Evolutionary conservation across 768 basidiomycete species (phyloP), one percentile per base, ranked within the genome.

Genomic region (Kwoniella sp.): DNA sequence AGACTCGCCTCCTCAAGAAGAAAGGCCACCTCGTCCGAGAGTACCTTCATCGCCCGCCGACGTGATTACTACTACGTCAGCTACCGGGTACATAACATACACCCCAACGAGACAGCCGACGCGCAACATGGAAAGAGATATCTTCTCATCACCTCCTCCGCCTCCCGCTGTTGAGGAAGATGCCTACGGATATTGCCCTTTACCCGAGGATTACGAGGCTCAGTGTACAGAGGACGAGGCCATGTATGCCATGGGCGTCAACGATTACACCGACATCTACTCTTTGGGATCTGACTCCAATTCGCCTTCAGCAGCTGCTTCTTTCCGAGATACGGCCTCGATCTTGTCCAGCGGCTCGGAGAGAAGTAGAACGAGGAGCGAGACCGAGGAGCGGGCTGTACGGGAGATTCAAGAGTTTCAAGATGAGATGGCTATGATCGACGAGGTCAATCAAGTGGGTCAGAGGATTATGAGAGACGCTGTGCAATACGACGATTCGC

Each of bases 151-250:
- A 3, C 62, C 58, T 12, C 61, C 58, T 8, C 64, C 66, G 12
- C 66, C 72, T 20, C 34, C 25, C 9, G 37, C 48, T 2, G 17
- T 72, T 8, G 69, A 72, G 2, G 73, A 76, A 58, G 69, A 74
- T 25, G 73, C 63, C 29, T 76, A 65, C 48, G 75, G 73, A 8
- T 76, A 74, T 54, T 68, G 62, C 25, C 73, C 73, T 23, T 57
- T 77, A 22, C 76, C 76, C 5, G 68, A 67, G 4, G 73, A 77
- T 53, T 77, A 77, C 61, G 75, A 77, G 48, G 71, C 48, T 26
- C 67, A 72, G 57, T 67, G 65, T 48, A 71, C 72, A 5, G 75
- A 76, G 22, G 75, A 76, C 56, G 69, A 69, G 53, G 59, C 31
- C 26, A 59, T 69, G 23, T 71, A 67, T 28, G 41, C 37, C 45